phyloP scores from a whole-genome alignment of 352 stramenopile genomes.

The Globisporangium barbulae region DNA sequence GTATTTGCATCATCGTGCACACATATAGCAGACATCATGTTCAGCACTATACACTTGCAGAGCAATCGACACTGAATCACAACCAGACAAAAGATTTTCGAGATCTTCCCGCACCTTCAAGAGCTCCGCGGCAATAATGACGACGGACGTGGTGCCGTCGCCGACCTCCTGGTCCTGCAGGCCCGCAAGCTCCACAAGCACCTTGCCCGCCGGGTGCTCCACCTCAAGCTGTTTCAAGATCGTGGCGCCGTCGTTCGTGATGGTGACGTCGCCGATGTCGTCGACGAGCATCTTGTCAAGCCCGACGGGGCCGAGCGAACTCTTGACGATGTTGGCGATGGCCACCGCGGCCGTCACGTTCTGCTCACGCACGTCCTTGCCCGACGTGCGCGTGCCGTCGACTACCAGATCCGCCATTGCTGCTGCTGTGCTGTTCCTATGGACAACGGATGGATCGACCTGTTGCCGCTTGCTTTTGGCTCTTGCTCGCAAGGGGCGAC shows the following conservation, averaged over 20 bases:
- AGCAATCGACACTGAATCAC: neutral
- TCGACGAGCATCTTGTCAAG: constrained; percentile 99
- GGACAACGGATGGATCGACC: neutral
- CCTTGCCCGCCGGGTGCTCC: constrained; percentile 98
- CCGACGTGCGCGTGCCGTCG: constrained; percentile 88
- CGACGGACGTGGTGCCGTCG: constrained; percentile 98
- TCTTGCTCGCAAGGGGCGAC: constrained; percentile 15
- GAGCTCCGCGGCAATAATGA: constrained; percentile 98
- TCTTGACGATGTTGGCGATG: constrained; percentile 99
- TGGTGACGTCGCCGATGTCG: constrained; percentile 99
- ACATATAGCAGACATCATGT: neutral
- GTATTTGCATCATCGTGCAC: constrained; percentile 14
- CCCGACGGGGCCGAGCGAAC: constrained; percentile 96
- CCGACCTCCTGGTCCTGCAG: constrained; percentile 99
- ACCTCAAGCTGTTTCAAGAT: constrained; percentile 99
- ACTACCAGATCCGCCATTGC: constrained; percentile 85
- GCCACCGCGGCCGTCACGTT: constrained; percentile 97
- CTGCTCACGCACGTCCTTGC: constrained; percentile 92
- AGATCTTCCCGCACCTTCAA: constrained; percentile 63
- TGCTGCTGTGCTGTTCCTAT: constrained; percentile 15
- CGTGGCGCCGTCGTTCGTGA: constrained; percentile 99
- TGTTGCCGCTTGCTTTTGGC: neutral
- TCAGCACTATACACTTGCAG: neutral
- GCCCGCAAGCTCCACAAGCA: constrained; percentile 97
- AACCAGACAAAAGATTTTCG: constrained; percentile 14